Percentiles rank a stretch among this genome's conserved stretches.
phyloP scores from a whole-genome alignment of 805 yeast genomes.

The Teunomyces lycoperdinae region DNA sequence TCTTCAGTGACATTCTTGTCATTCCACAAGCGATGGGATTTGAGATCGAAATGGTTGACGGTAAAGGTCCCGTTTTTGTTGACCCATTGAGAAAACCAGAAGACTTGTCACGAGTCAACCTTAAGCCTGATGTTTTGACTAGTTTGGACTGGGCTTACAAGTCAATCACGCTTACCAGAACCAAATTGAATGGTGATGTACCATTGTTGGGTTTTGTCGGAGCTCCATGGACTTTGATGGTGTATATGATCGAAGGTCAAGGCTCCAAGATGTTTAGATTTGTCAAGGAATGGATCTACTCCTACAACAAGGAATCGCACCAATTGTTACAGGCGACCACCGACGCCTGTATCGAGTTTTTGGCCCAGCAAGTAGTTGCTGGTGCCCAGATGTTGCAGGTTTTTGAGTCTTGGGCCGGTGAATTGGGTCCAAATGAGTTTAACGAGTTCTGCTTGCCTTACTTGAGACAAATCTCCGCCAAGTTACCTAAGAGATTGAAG shows the following conservation, averaged over 20 bases:
- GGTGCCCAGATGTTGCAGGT: conserved; percentile 98
- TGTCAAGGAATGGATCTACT: conserved; percentile 90
- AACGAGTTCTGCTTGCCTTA: conserved; percentile 87
- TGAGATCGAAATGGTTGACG: conserved; percentile 90
- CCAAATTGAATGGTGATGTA: conserved; percentile 81
- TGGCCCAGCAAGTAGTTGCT: conserved; percentile 92
- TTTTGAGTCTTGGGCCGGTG: conserved; percentile 98
- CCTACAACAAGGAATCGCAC: conserved; percentile 70
- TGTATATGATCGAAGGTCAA: conserved; percentile 97
- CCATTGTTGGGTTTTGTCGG: conserved; percentile 96
- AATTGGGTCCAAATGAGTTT: conserved; percentile 87
- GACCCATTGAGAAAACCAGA: conserved; percentile 76
- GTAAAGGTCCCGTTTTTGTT: conserved; percentile 91
- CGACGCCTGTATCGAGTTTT: conserved; percentile 85
- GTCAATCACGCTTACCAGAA: conserved; percentile 89
- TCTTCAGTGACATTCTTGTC: conserved; percentile 91
- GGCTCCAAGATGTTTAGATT: conserved; percentile 88
- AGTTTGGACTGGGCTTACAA: conserved; percentile 93
- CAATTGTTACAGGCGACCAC: conserved; percentile 72
- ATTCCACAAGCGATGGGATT: conserved; percentile 98
- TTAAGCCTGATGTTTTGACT: conserved; percentile 67
- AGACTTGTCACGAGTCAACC: conserved; percentile 59
- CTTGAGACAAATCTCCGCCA: conserved; percentile 67
- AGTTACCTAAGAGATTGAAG: conserved; percentile 63
- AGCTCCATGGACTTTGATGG: conserved; percentile 96